Evolutionary conservation across 345 rosid genomes (phyloP), one percentile per base, ranked within the genome.

Genomic region (Pugionium dolabratum): DNA sequence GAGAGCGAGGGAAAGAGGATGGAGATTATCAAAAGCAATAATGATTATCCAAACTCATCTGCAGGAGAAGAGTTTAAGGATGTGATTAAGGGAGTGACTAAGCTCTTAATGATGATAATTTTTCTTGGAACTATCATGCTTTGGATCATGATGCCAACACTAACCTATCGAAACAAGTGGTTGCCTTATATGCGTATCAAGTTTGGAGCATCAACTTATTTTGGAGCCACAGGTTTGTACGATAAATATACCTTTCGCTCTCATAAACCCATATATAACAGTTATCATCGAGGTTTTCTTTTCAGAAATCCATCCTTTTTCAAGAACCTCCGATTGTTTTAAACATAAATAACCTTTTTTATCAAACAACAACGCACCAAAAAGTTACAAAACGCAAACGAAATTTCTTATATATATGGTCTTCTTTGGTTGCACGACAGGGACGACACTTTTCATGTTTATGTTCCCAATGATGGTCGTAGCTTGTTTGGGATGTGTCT

Each of bases 141-240:
- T 51, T 90, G 91, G 97, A 70, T 83, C 64, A 64, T 90, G 86
- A 67, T 60, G 76, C 85, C 97, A 40, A 86, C 96, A 46, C 72
- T 66, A 49, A 82, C 83, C 3, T 90, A 69, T 67, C 53, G 58
- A 54, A 47, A 40, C 7, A 39, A 40, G 18, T 87, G 93, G 95
- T 31, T 28, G 51, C 79, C 75, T 32, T 7, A 30, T 34, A 47
- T 90, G 79, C 64, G 74, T 44, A 10, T 63, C 35, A 73, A 85
- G 63, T 41, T 68, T 35, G 54, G 66, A 27, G 6, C 46, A 26
- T 81, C 93, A 2, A 81, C 80, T 1, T 89, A 59, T 70, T 72
- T 89, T 39, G 93, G 95, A 56, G 49, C 33, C 33, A 79, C 88
- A 81, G 98, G 95, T 82, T 37, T 40, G 63, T 26, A 39, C 6